Evolutionary conservation across 805 yeast genomes (phyloP), one percentile per base, ranked within the genome.

Genomic region (Ogataea ganodermae): DNA sequence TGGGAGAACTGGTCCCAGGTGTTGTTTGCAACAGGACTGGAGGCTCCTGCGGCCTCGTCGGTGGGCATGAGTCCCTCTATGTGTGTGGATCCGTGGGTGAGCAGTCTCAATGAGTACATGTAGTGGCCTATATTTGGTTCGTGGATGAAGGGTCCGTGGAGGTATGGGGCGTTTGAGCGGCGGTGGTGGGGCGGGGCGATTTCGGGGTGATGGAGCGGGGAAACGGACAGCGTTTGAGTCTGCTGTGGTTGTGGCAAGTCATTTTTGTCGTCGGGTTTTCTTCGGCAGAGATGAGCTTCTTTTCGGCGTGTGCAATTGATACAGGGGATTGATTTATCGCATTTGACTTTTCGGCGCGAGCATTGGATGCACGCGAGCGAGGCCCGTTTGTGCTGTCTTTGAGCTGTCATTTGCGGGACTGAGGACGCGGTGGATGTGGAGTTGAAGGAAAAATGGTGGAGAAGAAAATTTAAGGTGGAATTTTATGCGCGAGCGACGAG

Each of bases 251-350:
- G 30, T 23, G 17, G 23, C 16, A 20, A 7, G 8, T 30, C 33
- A 18, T 30, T 18, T 5, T 30, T 40, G 12, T 12, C 30, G 10
- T 8, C 21, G 8, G 26, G 30, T 20, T 32, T 24, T 2, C 57
- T 53, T 8, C 53, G 50, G 28, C 62, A 59, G 18, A 47, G 46
- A 37, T 52, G 52, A 1, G 52, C 41, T n/a, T 46, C 50, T 35
- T 52, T 48, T 23, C 62, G 41, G 20, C 49, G 46, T 7, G 51
- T 37, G 41, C 64, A 60, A 22, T 53, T 59, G 2, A 23, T 42
- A 32, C 63, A 60, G 3, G 64, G 64, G 4, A 57, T 44, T 7
- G 50, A 45, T 49, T 60, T 60, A 43, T 60, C 61, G 35, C 64
- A 60, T 23, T 49, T 53, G 27, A 60, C 61, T 22, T 60, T 60